Evolutionary conservation across 805 yeast species (phyloP), one percentile per base, ranked within the genome.

Genomic region (Wickerhamiella australiensis): DNA sequence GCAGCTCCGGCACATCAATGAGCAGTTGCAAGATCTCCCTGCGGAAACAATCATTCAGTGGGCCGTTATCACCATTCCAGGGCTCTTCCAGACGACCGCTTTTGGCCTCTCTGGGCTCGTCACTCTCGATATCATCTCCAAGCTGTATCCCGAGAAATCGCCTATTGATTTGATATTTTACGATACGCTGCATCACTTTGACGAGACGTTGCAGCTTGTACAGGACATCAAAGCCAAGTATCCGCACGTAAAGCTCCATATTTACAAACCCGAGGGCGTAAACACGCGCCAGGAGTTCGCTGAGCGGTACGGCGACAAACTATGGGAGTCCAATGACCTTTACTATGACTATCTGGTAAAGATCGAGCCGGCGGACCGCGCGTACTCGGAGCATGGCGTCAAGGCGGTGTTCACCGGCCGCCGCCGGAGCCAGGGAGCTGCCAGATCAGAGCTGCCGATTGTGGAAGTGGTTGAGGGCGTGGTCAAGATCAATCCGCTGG

Each of bases 21-120:
- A 66, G n/a, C 69, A 73, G 8, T 71, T 88, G 18, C 67, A 73
- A n/a, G 61, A 67, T 6, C 63, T 76, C 15, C 60, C 77, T 1
- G 86, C 96, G 0, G 76, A 78, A 55, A 85, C 85, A 52, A 78
- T 90, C 51, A 66, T 90, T 23, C 68, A 72, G 59, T 90, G 97
- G 96, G 77, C 95, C 0, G 66, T 82, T 13, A 64, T 76, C n/a
- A 85, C 94, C 0, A 80, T 88, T 59, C 95, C 95, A 2, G 72
- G 78, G 37, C 68, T 90, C 35, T 88, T 64, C 60, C 97, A 90
- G 66, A 87, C 95, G 1, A 86, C 97, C 0, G 97, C 97, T 1
- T 87, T 90, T 66, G 97, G 97, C 0, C 72, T 90, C 43, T 85
- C 96, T 1, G 97, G 97, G 0, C 67, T 90, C 52, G 95, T 83